Evolutionary conservation across 768 basidiomycete genomes (phyloP).

Genomic region (Russula sp.): DNA sequence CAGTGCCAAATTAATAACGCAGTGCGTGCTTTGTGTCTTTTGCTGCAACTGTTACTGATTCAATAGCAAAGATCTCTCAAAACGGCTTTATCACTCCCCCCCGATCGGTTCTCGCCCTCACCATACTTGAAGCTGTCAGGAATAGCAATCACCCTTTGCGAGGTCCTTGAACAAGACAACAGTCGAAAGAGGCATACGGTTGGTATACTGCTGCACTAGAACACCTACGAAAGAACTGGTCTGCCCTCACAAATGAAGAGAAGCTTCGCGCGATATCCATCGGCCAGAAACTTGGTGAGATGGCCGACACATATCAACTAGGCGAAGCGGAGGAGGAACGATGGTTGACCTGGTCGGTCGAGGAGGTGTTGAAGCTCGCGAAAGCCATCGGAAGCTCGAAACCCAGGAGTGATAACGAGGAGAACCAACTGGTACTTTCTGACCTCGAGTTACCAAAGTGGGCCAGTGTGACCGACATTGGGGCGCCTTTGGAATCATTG

Average conservation of each 20-base stretch:
- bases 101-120: slow-evolving; percentile 39
- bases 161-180: slow-evolving; percentile 48
- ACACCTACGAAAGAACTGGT: slow-evolving; percentile 32
- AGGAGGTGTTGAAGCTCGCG: slow-evolving; percentile 43
- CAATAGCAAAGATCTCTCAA: slow-evolving; percentile 49
- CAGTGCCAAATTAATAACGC: slow-evolving; percentile 51
- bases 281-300: slow-evolving; percentile 46
- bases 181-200: slow-evolving; percentile 35
- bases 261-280: slow-evolving; percentile 46
- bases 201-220: slow-evolving; percentile 34
- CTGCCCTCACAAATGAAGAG: slow-evolving; percentile 37
- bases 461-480: slow-evolving; percentile 58
- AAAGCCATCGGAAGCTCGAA: slow-evolving; percentile 36
- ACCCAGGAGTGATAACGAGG: slow-evolving; percentile 19
- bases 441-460: slow-evolving; percentile 59
- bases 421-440: slow-evolving; percentile 33
- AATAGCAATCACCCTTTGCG: slow-evolving; percentile 59
- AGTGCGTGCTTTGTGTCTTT: slow-evolving; percentile 42
- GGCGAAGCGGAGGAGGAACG: slow-evolving; percentile 43
- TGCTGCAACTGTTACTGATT: not conserved
- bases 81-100: slow-evolving; percentile 47
- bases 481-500: slow-evolving; percentile 65
- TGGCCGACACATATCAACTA: slow-evolving; percentile 38
- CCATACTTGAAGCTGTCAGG: slow-evolving; percentile 68
- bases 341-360: slow-evolving; percentile 46